Conservation (phyloP, 208 protist genomes). For the Tetramitus jugosus region DNA sequence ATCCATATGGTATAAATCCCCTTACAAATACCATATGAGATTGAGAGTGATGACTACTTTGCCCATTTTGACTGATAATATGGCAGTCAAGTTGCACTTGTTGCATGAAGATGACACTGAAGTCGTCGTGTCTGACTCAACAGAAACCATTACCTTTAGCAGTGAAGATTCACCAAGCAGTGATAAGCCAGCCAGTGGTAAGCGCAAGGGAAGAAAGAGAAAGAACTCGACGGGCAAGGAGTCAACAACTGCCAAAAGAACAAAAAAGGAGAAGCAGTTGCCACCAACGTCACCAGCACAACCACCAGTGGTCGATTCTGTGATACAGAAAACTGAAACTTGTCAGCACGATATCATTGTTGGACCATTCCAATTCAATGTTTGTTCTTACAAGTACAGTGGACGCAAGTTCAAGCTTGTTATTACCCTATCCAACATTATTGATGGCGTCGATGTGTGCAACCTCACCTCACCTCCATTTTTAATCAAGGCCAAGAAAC, state of each 20-base stretch:
- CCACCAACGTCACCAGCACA: background rate
- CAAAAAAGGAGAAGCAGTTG: constrained; percentile 11
- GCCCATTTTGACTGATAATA: constrained; percentile 6
- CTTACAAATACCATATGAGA: constrained; percentile 17
- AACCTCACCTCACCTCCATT: constrained; percentile 7
- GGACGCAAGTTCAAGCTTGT: constrained; percentile 13
- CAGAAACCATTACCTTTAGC: background rate
- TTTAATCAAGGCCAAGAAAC: constrained; percentile 7
- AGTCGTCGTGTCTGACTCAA: background rate
- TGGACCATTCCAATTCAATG: constrained; percentile 6
- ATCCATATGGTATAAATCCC: constrained; percentile 4
- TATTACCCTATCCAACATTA: background rate
- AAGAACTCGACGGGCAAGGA: no score
- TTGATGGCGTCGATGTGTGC: background rate
- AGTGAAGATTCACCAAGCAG: background rate
- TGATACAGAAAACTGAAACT: background rate
- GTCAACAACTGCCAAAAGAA: no score
- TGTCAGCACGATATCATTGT: no score
- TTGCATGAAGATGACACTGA: constrained; percentile 15
- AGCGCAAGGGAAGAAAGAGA: no score
- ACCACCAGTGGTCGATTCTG: background rate
- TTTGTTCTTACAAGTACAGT: constrained; percentile 19
- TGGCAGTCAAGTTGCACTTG: background rate
- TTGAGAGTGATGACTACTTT: background rate
- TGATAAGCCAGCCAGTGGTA: background rate